These are phyloP conservation scores for Wickerhamomyces queroliae DNA, from an alignment of 805 yeast genomes.

Conservation along the genomic window DNA sequence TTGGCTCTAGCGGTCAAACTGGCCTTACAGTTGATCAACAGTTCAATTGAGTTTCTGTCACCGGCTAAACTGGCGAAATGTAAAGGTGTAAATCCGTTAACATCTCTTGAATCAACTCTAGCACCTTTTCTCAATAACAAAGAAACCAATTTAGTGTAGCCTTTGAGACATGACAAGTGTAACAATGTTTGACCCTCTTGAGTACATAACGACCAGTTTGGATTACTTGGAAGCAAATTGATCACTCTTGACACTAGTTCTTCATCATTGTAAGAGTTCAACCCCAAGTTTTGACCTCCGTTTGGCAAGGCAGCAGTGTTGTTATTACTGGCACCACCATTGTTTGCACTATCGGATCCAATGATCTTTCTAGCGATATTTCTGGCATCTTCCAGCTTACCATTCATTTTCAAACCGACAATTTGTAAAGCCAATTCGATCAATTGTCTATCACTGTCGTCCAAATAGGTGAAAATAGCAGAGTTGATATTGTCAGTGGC, in stretches of 20 bases:
- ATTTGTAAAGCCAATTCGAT: conserved; percentile 94
- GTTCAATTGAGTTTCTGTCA: conserved; percentile 55
- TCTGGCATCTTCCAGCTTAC: conserved; percentile 89
- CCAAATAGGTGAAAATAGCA: conserved; percentile 78
- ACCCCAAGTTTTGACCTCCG: conserved; percentile 2
- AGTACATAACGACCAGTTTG: conserved; percentile 81
- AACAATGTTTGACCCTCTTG: conserved; percentile 81
- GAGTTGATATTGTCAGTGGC: conserved; percentile 18
- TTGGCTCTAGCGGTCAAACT: conserved; percentile 45
- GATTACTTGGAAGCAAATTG: conserved; percentile 62
- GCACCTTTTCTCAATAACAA: conserved; percentile 63
- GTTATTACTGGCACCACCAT: conserved; percentile 20
- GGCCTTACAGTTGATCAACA: conserved; percentile 61
- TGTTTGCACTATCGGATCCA: conserved; percentile 43
- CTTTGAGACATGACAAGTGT: conserved; percentile 78
- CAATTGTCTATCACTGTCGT: conserved; percentile 91
- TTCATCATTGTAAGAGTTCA: conserved; percentile 25
- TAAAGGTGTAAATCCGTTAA: conserved; percentile 79
- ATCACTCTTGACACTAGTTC: conserved; percentile 42
- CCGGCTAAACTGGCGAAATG: conserved; percentile 83
- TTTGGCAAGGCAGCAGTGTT: conserved; percentile 5
- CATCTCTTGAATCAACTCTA: conserved; percentile 66
- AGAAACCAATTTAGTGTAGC: conserved; percentile 55
- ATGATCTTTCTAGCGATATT: conserved; percentile 90
- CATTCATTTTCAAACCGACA: conserved; percentile 96